Evolutionary conservation across 2,329 filamentous ascomycete genomes (phyloP).

Genomic region (Orbilia quercus): DNA sequence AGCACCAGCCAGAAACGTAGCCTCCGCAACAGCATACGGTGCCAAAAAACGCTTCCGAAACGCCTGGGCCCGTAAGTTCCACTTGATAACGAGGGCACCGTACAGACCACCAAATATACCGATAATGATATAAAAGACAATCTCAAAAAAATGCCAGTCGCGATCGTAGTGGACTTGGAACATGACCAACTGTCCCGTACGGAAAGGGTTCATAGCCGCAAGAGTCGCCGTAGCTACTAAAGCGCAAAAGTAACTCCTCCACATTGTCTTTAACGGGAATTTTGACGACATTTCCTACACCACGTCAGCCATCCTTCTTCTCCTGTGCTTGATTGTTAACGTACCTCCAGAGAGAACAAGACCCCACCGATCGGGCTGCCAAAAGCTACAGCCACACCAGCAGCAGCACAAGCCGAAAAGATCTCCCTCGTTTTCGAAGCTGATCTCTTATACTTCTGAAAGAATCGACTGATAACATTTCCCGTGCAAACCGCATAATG

Average conservation of each 20-base stretch:
- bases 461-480: conserved; percentile 92
- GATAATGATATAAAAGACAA: conserved; percentile 89
- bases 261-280: conserved; percentile 96
- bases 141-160: conserved; percentile 97
- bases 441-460: conserved; percentile 89
- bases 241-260: conserved; percentile 98
- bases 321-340: not conserved
- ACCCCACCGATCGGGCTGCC: conserved; percentile 97
- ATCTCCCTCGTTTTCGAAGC: conserved; percentile 96
- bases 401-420: conserved; percentile 90
- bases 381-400: conserved; percentile 95
- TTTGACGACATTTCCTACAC: conserved; percentile 87
- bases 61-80: conserved; percentile 89
- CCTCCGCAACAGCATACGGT: conserved; percentile 85
- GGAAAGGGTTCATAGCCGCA: conserved; percentile 95
- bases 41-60: conserved; percentile 93
- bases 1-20: conserved; percentile 80
- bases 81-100: conserved; percentile 96
- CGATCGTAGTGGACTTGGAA: conserved; percentile 97
- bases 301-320: conserved; percentile 7
- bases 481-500: conserved; percentile 98
- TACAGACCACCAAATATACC: conserved; percentile 95
- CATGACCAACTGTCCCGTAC: conserved; percentile 98
- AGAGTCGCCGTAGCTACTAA: conserved; percentile 92
- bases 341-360: conserved; percentile 85